Conservation (phyloP, 306 rosid species). For the Rosa lucieae region DNA sequence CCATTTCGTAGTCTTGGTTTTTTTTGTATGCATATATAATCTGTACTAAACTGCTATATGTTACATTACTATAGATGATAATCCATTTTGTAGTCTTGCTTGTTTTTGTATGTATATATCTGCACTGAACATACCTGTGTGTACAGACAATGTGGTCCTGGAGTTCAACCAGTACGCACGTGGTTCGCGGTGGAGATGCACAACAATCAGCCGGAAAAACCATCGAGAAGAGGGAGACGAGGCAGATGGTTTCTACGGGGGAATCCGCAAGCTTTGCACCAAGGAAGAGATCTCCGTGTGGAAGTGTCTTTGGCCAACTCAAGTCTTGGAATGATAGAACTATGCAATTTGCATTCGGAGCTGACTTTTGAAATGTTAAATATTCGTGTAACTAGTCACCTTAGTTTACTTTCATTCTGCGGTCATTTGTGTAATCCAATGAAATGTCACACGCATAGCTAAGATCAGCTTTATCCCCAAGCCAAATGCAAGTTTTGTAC, state of each 20-base stretch:
- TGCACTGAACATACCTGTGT: background rate
- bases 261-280: slow-evolving; percentile 66
- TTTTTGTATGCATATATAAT: background rate
- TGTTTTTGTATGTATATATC: too few species aligned
- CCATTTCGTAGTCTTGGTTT: background rate
- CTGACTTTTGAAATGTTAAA: background rate
- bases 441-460: background rate
- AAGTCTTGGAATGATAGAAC: slow-evolving; percentile 52
- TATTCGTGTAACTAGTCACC: slow-evolving; percentile 2
- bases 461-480: background rate
- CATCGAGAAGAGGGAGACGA: slow-evolving; percentile 88
- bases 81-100: background rate
- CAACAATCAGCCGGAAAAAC: slow-evolving; percentile 57
- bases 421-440: background rate
- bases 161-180: slow-evolving; percentile 88
- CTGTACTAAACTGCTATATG: background rate
- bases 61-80: background rate
- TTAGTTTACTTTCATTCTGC: background rate
- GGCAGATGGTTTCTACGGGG: slow-evolving; percentile 87
- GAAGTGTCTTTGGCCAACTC: slow-evolving; percentile 81
- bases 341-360: background rate
- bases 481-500: background rate
- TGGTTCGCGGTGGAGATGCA: slow-evolving; percentile 80
- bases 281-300: slow-evolving; percentile 58
- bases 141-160: slow-evolving; percentile 72